Percentiles rank a stretch among this genome's conserved stretches.
phyloP scores from a whole-genome alignment of 2,329 filamentous ascomycete genomes.

The Stemphylium beticola region DNA sequence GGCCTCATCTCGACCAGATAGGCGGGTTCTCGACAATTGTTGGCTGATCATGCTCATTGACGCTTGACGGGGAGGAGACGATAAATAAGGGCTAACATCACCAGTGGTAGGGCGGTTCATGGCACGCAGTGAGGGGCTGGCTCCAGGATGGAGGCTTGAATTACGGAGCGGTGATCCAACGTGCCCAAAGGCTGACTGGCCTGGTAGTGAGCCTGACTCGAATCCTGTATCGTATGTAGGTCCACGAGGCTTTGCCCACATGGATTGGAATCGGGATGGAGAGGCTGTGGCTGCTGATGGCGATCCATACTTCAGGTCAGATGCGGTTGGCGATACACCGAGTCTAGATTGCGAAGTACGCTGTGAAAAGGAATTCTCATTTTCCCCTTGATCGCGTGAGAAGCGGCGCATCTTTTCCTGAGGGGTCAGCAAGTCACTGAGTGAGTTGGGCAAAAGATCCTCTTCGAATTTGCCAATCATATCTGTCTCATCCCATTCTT shows the following conservation, averaged over 20 bases:
- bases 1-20: constrained; percentile 44
- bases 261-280: constrained; percentile 66
- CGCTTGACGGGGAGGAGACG: constrained; percentile 62
- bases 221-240: constrained; percentile 57
- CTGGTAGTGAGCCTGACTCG: constrained; percentile 43
- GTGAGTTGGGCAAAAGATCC: constrained; percentile 78
- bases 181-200: constrained; percentile 61
- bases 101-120: constrained; percentile 56
- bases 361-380: constrained; percentile 38
- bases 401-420: constrained; percentile 66
- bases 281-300: constrained; percentile 60
- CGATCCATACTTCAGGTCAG: constrained; percentile 56
- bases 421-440: constrained; percentile 68
- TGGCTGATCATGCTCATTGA: constrained; percentile 68
- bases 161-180: constrained; percentile 71
- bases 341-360: constrained; percentile 57
- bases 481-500: constrained; percentile 58
- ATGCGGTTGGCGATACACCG: constrained; percentile 54
- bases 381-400: constrained; percentile 63
- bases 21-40: constrained; percentile 57
- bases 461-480: constrained; percentile 81
- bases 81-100: constrained; percentile 59
- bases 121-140: constrained; percentile 59
- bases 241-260: constrained; percentile 59
- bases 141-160: constrained; percentile 59